phyloP scores from a whole-genome alignment of 75 land plant species.

The Picea sitchensis region DNA sequence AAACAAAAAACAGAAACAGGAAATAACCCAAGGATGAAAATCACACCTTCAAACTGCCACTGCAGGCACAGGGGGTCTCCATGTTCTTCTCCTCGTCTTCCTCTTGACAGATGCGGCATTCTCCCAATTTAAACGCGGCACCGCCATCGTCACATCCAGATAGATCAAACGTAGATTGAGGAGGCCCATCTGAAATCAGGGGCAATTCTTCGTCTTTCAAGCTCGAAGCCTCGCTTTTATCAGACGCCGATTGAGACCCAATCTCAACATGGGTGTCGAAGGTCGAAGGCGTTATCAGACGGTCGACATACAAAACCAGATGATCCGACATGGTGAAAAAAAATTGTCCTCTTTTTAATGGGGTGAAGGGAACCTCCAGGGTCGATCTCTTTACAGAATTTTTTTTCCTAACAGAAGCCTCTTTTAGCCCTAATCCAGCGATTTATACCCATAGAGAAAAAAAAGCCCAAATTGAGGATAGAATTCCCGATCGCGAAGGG shows the following conservation, averaged over 20 bases:
- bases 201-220: constrained; percentile 21
- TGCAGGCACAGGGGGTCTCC: constrained; percentile 69
- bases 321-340: constrained; percentile 32
- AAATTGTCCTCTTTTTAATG: too few relatives aligned
- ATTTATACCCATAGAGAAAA: too few relatives aligned
- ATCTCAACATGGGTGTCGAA: constrained; percentile 14
- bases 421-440: too few relatives aligned
- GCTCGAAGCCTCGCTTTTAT: background rate
- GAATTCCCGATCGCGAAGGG: too few relatives aligned
- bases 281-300: constrained; percentile 17
- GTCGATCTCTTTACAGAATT: too few relatives aligned
- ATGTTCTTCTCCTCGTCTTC: constrained; percentile 46
- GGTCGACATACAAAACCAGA: constrained; percentile 34
- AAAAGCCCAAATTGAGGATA: too few relatives aligned
- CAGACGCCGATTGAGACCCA: constrained; percentile 6
- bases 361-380: too few relatives aligned
- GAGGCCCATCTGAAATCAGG: constrained; percentile 12
- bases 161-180: background rate
- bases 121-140: constrained; percentile 9
- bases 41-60: constrained; percentile 59
- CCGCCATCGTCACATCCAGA: background rate
- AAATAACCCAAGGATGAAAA: background rate
- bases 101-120: constrained; percentile 67
- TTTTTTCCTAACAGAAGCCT: too few relatives aligned
- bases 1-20: background rate